Conservation (phyloP, 2,329 filamentous ascomycete genomes). For the Pyrenophora seminiperda region DNA sequence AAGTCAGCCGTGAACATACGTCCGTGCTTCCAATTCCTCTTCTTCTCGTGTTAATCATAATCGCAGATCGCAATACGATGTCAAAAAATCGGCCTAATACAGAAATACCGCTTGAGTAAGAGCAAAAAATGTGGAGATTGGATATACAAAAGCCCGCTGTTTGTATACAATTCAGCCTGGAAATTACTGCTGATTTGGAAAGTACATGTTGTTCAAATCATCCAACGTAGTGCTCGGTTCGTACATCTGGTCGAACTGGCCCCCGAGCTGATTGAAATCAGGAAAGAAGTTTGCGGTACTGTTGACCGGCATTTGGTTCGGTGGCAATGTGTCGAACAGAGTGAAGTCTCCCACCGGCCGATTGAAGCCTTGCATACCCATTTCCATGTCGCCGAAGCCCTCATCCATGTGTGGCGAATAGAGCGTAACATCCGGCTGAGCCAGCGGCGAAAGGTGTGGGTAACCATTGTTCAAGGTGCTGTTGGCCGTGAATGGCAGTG, state of each 20-base stretch:
- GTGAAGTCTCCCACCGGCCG: conserved; percentile 63
- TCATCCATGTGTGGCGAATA: conserved; percentile 71
- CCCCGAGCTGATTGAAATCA: conserved; percentile 48
- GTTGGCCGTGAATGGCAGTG: conserved; percentile 44
- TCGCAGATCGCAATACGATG: conserved; percentile 24
- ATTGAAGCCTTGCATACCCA: conserved; percentile 38
- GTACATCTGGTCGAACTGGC: conserved; percentile 44
- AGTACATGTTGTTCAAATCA: conserved; percentile 34
- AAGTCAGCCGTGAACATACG: conserved; percentile 22
- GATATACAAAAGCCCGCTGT: conserved; percentile 29
- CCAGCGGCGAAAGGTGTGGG: conserved; percentile 69
- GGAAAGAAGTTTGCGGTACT: conserved; percentile 46
- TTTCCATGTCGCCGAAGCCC: conserved; percentile 59
- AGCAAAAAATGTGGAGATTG: conserved; percentile 21
- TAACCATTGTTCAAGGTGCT: conserved; percentile 29
- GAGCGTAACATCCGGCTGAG: conserved; percentile 71
- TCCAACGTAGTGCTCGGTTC: conserved; percentile 40
- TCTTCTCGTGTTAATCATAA: conserved; percentile 22
- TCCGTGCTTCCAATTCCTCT: conserved; percentile 16
- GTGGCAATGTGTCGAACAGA: conserved; percentile 55
- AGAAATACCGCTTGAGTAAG: conserved; percentile 12
- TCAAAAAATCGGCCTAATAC: conserved; percentile 20
- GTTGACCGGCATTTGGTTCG: conserved; percentile 31
- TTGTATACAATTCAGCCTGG: conserved; percentile 22
- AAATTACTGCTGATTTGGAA: conserved; percentile 30